Evolutionary conservation across 2,329 filamentous ascomycete species (phyloP).

Genomic region (Phialophora chinensis): DNA sequence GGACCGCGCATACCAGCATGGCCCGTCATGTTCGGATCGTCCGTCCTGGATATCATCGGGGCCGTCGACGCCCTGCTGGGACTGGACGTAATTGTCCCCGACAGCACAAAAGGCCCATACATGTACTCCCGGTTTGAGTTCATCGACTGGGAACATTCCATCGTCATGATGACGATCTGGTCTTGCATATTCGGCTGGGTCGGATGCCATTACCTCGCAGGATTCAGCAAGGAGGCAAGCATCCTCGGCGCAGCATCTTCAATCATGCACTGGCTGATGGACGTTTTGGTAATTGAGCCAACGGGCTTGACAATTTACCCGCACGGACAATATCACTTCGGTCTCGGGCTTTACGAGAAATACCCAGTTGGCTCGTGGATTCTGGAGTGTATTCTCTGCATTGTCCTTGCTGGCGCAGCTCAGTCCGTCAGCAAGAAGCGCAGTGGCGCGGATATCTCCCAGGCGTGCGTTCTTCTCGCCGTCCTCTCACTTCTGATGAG

Average conservation of each 20-base stretch:
- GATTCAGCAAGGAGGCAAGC: conserved; percentile 13
- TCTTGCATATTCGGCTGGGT: conserved; percentile 8
- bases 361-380: conserved; percentile 4
- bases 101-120: conserved; percentile 5
- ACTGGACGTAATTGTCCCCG: conserved; percentile 6
- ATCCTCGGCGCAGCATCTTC: conserved; percentile 2
- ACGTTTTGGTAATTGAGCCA: conserved; percentile 7
- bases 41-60: conserved; percentile 5
- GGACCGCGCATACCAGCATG: not conserved
- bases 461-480: not conserved
- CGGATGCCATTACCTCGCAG: conserved; percentile 10
- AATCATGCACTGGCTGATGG: conserved; percentile 11
- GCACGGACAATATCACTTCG: conserved; percentile 10
- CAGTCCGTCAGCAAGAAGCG: not conserved
- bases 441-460: conserved; percentile 4
- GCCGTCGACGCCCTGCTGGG: conserved; percentile 4
- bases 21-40: conserved; percentile 11
- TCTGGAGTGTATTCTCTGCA: conserved; percentile 3
- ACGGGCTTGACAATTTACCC: conserved; percentile 9
- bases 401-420: not conserved
- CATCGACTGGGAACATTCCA: conserved; percentile 10
- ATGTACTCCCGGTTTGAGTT: conserved; percentile 9
- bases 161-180: conserved; percentile 8
- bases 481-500: conserved; percentile 7
- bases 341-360: conserved; percentile 10